phyloP scores from a whole-genome alignment of 306 rosid genomes.

The Ceratonia siliqua region DNA sequence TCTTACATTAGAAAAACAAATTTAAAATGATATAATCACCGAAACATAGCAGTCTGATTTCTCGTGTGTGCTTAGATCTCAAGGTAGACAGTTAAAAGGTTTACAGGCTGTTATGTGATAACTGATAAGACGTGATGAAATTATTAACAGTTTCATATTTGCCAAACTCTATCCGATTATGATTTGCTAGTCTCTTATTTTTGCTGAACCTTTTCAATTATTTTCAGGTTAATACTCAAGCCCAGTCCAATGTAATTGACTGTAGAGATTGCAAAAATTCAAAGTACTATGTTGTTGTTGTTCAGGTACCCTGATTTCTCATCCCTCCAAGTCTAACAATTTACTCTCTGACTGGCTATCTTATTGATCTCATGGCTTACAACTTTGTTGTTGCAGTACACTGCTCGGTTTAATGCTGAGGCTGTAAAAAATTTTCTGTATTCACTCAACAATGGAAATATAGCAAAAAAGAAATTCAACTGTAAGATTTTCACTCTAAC shows the following conservation, averaged over 20 bases:
- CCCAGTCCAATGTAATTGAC: conserved; percentile 63
- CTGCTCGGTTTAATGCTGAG: conserved; percentile 53
- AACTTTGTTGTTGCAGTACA: conserved; percentile 42
- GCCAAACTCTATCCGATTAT: background rate
- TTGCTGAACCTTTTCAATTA: background rate
- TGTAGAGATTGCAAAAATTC: conserved; percentile 81
- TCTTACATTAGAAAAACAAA: background rate
- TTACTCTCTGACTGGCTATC: background rate
- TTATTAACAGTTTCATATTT: background rate
- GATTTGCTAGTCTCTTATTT: background rate
- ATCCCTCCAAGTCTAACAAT: background rate
- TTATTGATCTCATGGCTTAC: background rate
- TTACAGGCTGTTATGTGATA: background rate
- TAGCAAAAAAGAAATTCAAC: conserved; percentile 51
- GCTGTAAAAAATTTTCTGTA: conserved; percentile 48
- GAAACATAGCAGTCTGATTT: background rate
- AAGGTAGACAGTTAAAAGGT: background rate
- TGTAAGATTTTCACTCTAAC: conserved; percentile 27
- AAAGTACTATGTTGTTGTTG: conserved; percentile 78
- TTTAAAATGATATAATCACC: background rate
- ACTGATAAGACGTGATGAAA: background rate
- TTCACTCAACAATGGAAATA: conserved; percentile 45
- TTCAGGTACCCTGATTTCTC: conserved; percentile 42
- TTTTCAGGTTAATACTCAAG: conserved; percentile 77
- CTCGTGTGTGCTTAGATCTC: background rate